Evolutionary conservation across 1,284 basidiomycete species (phyloP), one percentile per base, ranked within the genome.

Genomic region (Heterobasidion parviporum): DNA sequence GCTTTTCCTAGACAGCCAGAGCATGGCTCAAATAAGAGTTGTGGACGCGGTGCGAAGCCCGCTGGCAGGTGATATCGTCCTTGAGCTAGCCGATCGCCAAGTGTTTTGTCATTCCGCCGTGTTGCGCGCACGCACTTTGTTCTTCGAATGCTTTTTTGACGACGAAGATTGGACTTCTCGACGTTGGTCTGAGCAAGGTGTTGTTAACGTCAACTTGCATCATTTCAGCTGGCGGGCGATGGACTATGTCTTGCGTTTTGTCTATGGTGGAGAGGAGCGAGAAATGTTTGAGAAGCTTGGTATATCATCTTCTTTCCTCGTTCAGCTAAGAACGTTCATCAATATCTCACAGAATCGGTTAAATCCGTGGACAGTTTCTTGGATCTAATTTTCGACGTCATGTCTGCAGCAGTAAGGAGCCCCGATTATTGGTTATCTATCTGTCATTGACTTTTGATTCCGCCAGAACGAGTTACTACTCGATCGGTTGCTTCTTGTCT

Each of bases 141-240:
- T 98, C 67, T 98, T 98, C 66, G 74, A 83, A 6, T 81, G 82
- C n/a, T 87, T 99, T 68, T 94, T 96, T 67, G 84, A 85, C 52
- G 85, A 94, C 62, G 74, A 78, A 26, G 91, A 85, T 45, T 98
- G 96, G 94, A 91, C 90, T 3, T 65, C 61, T 18, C 74, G 76
- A 20, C 78, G 90, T 9, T 80, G 82, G 76, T 76, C 75, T n/a
- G 61, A 65, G 8, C 73, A 81, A 10, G 80, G 78, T 8, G 76
- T 79, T 2, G 67, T 97, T 12, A 70, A 71, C 1, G 70, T 98
- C 49, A 74, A 92, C 61, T 76, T 98, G 75, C 69, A 68, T 51
- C 94, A 98, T 70, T 64, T 94, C 59, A 72, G 75, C 18, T 93
- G 88, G 87, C 77, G 80, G 50, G 80, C 84, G 2, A 87, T 95